Evolutionary conservation across 2,329 filamentous ascomycete genomes (phyloP), one percentile per base, ranked within the genome.

Genomic region (Pseudohalonectria lignicola): DNA sequence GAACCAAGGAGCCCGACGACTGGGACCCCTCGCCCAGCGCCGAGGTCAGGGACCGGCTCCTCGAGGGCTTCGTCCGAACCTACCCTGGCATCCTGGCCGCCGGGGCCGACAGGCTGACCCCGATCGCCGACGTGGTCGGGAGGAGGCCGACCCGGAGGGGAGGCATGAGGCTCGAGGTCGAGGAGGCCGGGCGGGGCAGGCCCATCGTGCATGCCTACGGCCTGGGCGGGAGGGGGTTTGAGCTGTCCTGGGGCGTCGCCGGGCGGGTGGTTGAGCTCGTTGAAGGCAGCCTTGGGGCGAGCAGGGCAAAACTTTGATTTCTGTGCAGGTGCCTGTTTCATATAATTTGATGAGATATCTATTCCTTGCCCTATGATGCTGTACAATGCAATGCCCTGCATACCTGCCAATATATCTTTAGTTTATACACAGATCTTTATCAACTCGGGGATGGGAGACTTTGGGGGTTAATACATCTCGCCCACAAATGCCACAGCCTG

Each of bases 1-100:
- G 78, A 0, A 82, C 76, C 9, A 81, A 79, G 51, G 70, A 81
- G 49, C 63, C 66, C 1, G 57, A 69, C 39, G 61, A 79, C 50
- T 77, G 71, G 70, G 61, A 70, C 34, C 52, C 63, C 0, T 55
- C 62, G 15, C 67, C 74, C 2, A 70, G 63, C 0, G 41, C 45
- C 2, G 64, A 66, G 34, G 66, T 68, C 0, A 55, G 75, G 15
- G 53, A 59, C 28, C 51, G 47, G 20, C 53, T 82, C 12, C 61
- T 81, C 4, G 31, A 43, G 28, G 41, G 18, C 32, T 57, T 64
- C 34, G 52, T 48, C 17, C 53, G 47, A 19, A 64, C 59, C 7
- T 58, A 61, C 36, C 55, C 59, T 6, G 33, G 36, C 11, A 55
- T 64, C 3, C 43, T 61, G 8, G 47, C 38, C 11, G 33, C 9